Conservation (phyloP, 495 filamentous ascomycete genomes). For the Tirmania nivea region DNA sequence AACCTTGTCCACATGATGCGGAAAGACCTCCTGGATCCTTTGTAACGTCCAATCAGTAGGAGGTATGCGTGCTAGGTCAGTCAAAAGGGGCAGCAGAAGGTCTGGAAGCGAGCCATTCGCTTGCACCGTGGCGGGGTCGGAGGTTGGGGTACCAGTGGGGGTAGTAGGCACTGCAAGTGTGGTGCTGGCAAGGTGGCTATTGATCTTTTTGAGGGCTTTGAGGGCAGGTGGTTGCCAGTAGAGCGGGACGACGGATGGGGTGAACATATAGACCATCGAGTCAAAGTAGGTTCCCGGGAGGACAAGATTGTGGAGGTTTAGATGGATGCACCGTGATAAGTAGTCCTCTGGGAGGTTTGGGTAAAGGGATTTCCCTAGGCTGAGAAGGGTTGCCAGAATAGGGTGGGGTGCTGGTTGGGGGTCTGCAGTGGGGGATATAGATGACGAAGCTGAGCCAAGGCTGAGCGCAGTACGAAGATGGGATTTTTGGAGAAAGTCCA, state of each 20-base stretch:
- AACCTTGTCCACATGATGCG: slow-evolving; percentile 3
- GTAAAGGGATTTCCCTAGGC: neutral
- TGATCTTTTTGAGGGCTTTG: slow-evolving; percentile 2
- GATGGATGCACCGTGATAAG: slow-evolving; percentile 15
- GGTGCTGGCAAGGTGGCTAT: no score
- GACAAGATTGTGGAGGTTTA: slow-evolving; percentile 21
- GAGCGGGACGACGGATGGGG: slow-evolving; percentile 19
- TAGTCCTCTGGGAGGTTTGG: neutral
- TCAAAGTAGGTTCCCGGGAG: neutral
- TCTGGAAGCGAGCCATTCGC: neutral
- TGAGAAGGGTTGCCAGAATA: slow-evolving; percentile 20
- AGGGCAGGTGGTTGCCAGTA: slow-evolving; percentile 1
- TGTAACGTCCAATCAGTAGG: slow-evolving; percentile 15
- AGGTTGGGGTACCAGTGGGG: neutral
- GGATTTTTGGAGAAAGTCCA: slow-evolving; percentile 54
- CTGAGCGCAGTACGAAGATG: slow-evolving; percentile 29
- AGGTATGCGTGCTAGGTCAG: slow-evolving; percentile 1
- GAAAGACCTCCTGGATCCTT: slow-evolving; percentile 11
- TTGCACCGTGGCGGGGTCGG: no score
- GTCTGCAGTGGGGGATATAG: slow-evolving; percentile 4
- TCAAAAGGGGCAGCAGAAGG: neutral
- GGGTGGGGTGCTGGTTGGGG: slow-evolving; percentile 29
- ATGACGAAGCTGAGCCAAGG: slow-evolving; percentile 10
- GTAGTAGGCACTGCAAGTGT: neutral
- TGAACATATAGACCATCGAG: neutral